Conservation (phyloP, 106 monocot species). For the Acanthochlamys bracteata region DNA sequence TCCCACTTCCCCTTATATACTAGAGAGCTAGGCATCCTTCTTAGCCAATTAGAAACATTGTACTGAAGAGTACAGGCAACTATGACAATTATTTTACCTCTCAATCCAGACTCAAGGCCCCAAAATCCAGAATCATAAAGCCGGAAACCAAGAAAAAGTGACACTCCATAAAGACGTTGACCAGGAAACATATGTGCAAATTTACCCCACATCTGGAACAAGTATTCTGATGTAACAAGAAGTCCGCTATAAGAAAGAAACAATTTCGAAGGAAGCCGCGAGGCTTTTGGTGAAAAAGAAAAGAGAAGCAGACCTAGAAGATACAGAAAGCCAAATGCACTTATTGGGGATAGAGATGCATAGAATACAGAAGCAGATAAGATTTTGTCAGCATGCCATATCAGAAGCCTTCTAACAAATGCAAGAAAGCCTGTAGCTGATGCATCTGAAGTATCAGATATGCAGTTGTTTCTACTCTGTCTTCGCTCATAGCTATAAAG, state of each 20-base stretch:
- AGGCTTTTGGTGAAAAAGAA: slow-evolving; percentile 81
- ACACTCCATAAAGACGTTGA: slow-evolving; percentile 45
- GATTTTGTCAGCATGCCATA: slow-evolving; percentile 91
- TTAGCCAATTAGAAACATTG: slow-evolving; percentile 85
- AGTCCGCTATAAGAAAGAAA: slow-evolving; percentile 76
- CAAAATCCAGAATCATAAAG: slow-evolving; percentile 80
- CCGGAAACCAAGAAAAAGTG: slow-evolving; percentile 63
- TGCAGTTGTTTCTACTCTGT: slow-evolving; percentile 27
- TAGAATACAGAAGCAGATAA: slow-evolving; percentile 75
- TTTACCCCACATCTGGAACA: slow-evolving; percentile 93
- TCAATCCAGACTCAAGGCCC: slow-evolving; percentile 87
- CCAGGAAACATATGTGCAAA: slow-evolving; percentile 75
- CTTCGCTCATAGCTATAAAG: slow-evolving; percentile 90
- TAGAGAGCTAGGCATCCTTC: slow-evolving; percentile 48
- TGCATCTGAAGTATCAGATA: slow-evolving; percentile 36
- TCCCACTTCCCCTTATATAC: slow-evolving; percentile 81
- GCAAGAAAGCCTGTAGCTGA: slow-evolving; percentile 49
- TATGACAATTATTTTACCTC: slow-evolving; percentile 80
- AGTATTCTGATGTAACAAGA: slow-evolving; percentile 63
- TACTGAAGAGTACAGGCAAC: slow-evolving; percentile 89
- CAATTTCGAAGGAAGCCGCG: slow-evolving; percentile 74
- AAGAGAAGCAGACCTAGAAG: slow-evolving; percentile 66
- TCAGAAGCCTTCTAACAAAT: slow-evolving; percentile 66
- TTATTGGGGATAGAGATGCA: slow-evolving; percentile 73
- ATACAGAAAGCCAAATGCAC: slow-evolving; percentile 83